These are phyloP conservation scores for Acacia pycnantha DNA, from an alignment of 331 rosid species.

Conservation along the genomic window DNA sequence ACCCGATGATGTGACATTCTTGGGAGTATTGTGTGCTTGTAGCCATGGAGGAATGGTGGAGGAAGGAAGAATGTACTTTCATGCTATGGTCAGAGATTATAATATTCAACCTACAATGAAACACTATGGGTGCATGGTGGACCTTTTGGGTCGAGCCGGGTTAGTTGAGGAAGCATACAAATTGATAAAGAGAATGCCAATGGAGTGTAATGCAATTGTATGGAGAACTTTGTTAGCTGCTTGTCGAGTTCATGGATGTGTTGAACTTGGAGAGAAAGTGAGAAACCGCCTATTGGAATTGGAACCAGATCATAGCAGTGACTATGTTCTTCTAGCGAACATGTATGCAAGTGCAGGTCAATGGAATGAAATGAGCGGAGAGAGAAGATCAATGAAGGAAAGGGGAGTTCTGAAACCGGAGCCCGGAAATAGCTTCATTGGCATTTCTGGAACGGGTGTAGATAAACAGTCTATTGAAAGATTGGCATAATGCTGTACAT, in stretches of 20 bases:
- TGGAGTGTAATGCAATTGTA: slow-evolving; percentile 64
- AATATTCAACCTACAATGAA: slow-evolving; percentile 58
- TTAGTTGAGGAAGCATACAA: slow-evolving; percentile 59
- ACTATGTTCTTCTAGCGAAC: slow-evolving; percentile 75
- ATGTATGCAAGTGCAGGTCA: slow-evolving; percentile 62
- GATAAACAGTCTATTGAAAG: neutral
- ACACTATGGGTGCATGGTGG: slow-evolving; percentile 88
- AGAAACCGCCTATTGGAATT: slow-evolving; percentile 54
- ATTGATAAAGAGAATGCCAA: slow-evolving; percentile 56
- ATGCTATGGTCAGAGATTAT: slow-evolving; percentile 50
- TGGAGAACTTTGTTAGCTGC: slow-evolving; percentile 80
- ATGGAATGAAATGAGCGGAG: slow-evolving; percentile 55
- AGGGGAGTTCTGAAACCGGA: slow-evolving; percentile 37
- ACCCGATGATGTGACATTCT: slow-evolving; percentile 65
- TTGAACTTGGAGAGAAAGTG: slow-evolving; percentile 65
- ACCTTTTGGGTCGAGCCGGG: slow-evolving; percentile 78
- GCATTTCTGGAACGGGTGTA: neutral
- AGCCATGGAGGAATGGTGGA: slow-evolving; percentile 69
- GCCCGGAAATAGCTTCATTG: slow-evolving; percentile 43
- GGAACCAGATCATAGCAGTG: slow-evolving; percentile 69
- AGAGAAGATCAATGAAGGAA: slow-evolving; percentile 58
- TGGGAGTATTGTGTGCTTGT: slow-evolving; percentile 77
- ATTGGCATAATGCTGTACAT: neutral
- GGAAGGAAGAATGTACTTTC: slow-evolving; percentile 56
- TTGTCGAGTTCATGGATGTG: slow-evolving; percentile 54